These are phyloP conservation scores for Oryza meyeriana DNA, from an alignment of 176 grass and related monocot genomes.

Conservation along the genomic window DNA sequence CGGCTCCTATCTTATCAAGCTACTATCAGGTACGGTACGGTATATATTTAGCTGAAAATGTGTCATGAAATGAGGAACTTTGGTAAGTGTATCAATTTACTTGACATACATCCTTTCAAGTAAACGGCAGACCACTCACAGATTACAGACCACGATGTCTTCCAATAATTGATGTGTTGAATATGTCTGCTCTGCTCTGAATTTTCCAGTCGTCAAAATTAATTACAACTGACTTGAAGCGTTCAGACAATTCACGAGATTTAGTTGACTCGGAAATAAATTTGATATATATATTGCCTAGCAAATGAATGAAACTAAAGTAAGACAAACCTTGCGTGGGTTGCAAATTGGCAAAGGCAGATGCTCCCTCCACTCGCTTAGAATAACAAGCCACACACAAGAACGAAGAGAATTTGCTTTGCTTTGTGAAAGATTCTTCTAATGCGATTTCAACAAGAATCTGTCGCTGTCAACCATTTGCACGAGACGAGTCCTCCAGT, in stretches of 20 bases:
- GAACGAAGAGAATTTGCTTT: conserved; percentile 27
- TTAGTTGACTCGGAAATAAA: background rate
- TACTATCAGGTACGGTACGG: too few species aligned
- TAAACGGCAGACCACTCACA: too few species aligned
- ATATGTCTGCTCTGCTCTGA: background rate
- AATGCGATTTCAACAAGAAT: background rate
- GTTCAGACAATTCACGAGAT: background rate
- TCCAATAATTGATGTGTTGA: background rate
- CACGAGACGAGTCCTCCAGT: background rate
- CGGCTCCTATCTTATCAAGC: too few species aligned
- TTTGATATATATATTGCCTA: too few species aligned
- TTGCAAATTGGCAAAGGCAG: background rate
- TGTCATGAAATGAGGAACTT: too few species aligned
- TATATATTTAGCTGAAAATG: too few species aligned
- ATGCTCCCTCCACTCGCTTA: background rate
- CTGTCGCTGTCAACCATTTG: background rate
- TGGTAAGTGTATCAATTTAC: too few species aligned
- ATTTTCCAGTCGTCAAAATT: background rate
- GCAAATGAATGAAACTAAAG: background rate
- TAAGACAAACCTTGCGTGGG: background rate
- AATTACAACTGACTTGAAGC: background rate
- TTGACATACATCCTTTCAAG: too few species aligned
- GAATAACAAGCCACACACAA: background rate
- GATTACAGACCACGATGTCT: background rate
- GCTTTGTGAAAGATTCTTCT: conserved; percentile 18